Percentiles rank a stretch among this genome's conserved stretches.
These are phyloP conservation scores for Oehlia diaphana DNA, from an alignment of 192 early-diverging fungal species.

Conservation along the genomic window DNA sequence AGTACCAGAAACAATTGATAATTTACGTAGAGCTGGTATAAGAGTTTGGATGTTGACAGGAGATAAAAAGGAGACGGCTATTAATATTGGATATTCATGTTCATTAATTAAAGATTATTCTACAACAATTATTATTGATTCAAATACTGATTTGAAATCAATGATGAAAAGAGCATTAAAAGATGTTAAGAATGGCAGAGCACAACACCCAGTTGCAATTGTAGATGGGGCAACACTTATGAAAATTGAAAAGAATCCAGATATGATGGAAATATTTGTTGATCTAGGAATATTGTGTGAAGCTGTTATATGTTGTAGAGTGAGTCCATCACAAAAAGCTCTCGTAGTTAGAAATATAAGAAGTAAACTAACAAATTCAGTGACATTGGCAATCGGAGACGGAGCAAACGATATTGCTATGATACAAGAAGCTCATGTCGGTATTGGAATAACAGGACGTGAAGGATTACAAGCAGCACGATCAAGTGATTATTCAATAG, in stretches of 20 bases:
- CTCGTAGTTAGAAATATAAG: slow-evolving; percentile 76
- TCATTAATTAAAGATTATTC: slow-evolving; percentile 60
- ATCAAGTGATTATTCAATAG: slow-evolving; percentile 88
- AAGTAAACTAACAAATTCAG: slow-evolving; percentile 40
- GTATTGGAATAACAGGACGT: slow-evolving; percentile 86
- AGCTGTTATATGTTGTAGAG: slow-evolving; percentile 87
- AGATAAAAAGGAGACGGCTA: slow-evolving; percentile 89
- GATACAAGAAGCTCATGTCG: slow-evolving; percentile 93
- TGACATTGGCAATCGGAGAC: slow-evolving; percentile 87
- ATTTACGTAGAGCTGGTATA: slow-evolving; percentile 74
- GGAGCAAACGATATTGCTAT: slow-evolving; percentile 96
- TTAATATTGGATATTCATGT: slow-evolving; percentile 87
- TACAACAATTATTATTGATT: slow-evolving; percentile 46
- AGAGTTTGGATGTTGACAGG: slow-evolving; percentile 92
- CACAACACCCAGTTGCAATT: slow-evolving; percentile 46
- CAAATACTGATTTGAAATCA: slow-evolving; percentile 37
- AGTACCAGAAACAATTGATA: slow-evolving; percentile 82
- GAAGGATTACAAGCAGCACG: slow-evolving; percentile 88
- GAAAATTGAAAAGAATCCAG: slow-evolving; percentile 48
- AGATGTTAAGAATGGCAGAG: slow-evolving; percentile 41
- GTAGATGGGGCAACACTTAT: slow-evolving; percentile 46
- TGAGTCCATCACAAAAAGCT: slow-evolving; percentile 89
- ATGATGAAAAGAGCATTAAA: slow-evolving; percentile 39
- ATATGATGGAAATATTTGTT: slow-evolving; percentile 63
- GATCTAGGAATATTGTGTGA: slow-evolving; percentile 74